Base-by-base conservation (phyloP, 2,329 filamentous ascomycete genomes). In the Periconia macrospinosa region DNA sequence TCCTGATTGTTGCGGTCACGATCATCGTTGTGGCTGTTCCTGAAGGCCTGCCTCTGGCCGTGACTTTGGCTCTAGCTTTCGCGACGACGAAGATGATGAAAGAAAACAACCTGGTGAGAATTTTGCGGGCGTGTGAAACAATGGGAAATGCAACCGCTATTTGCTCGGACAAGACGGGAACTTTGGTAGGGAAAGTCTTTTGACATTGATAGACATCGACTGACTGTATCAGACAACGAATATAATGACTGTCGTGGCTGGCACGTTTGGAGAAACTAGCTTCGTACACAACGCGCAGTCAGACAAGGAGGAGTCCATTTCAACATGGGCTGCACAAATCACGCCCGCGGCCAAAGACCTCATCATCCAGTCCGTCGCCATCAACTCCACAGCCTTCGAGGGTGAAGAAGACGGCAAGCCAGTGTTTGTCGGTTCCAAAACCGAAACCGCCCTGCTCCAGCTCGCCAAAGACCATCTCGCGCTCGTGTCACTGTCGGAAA, bases 381-480 rank as follows among this genome's bases (percentile, higher is more conserved):
- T 70, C 55, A 72, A 79, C 72, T 83, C 81, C 0, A 84, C 82
- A 0, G 82, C 82, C 0, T 83, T 84, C 46, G 81, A 84, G 57
- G 63, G 62, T 6, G 58, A 61, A 45, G 64, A 68, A 18, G 62
- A 67, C 1, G 78, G 79, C 6, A 75, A 79, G 17, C 75, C 81
- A 37, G 74, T 74, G 2, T 84, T 83, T 54, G 75, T 83, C 43
- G 82, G 82, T 6, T 83, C 81, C 47, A 84, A 83, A 68, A 84
- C 82, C 1, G 82, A 84, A 59, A 83, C 81, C 6, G 82, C 82
- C 2, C 73, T 84, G 2, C 73, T 84, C 9, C 72, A 79, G 27
- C 72, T 83, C 33, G 79, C 79, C 3, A 77, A 75, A 48, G 78
- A 83, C 30, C 73, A 81, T 50, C 73, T 84, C 6, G 80, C 78